Evolutionary conservation across 495 filamentous ascomycete genomes (phyloP).

Genomic region (Baudoinia panamericana): DNA sequence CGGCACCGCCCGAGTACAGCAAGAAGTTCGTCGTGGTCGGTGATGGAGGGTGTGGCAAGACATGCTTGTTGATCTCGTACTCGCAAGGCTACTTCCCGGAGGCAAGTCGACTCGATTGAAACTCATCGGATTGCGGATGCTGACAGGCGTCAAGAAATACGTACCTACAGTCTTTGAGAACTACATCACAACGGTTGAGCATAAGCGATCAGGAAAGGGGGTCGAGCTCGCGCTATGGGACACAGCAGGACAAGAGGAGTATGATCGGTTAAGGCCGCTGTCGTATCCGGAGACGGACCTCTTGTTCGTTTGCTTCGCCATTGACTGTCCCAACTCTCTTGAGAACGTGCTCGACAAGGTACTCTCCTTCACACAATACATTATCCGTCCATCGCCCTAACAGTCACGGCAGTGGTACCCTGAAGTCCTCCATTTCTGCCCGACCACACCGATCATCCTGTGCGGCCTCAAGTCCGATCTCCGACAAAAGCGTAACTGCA

Average conservation of each 20-base stretch:
- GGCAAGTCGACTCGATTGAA: conserved; percentile 49
- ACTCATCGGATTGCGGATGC: not conserved
- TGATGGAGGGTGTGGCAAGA: conserved; percentile 97
- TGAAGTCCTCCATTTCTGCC: conserved; percentile 97
- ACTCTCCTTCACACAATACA: conserved; percentile 13
- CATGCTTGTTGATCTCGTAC: conserved; percentile 94
- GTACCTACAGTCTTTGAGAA: conserved; percentile 98
- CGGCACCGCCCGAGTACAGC: conserved; percentile 77
- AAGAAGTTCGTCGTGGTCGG: conserved; percentile 99
- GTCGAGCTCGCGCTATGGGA: conserved; percentile 97
- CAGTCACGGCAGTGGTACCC: conserved; percentile 70
- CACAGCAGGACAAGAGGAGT: conserved; percentile 97
- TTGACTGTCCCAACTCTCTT: conserved; percentile 93
- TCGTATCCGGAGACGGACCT: conserved; percentile 97
- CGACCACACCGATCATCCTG: conserved; percentile 87
- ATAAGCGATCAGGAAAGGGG: conserved; percentile 74
- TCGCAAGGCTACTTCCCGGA: conserved; percentile 97
- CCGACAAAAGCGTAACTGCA: conserved; percentile 83
- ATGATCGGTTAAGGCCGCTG: conserved; percentile 85
- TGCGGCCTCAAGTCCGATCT: conserved; percentile 95
- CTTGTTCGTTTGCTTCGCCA: conserved; percentile 96
- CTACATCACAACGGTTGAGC: conserved; percentile 92
- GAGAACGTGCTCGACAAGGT: conserved; percentile 99
- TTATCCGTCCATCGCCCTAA: conserved; percentile 16
- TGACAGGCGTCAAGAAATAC: conserved; percentile 66